A percentile compares a stretch with the other conserved stretches of the same genome.
Conservation (phyloP, 257 asterid species). For the Fraxinus pennsylvanica region DNA sequence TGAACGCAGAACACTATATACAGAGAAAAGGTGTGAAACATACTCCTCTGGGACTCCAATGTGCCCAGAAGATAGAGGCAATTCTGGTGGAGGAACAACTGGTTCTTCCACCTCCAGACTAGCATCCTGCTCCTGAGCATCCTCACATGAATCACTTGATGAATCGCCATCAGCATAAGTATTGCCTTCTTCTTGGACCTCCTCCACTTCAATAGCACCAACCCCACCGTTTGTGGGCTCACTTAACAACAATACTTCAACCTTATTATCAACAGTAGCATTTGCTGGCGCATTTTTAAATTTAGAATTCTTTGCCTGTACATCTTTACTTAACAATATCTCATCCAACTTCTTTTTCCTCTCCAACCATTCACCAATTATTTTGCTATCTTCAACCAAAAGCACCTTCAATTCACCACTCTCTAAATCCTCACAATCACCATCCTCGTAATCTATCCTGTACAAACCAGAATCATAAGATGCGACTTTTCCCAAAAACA, state of each 20-base stretch:
- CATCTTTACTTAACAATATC: constrained; percentile 36
- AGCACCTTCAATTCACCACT: constrained; percentile 45
- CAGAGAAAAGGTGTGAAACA: constrained; percentile 72
- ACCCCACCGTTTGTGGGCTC: constrained; percentile 19
- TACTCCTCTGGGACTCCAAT: constrained; percentile 71
- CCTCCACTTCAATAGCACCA: constrained; percentile 18
- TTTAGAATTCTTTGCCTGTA: constrained; percentile 26
- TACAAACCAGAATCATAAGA: constrained; percentile 60
- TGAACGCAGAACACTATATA: constrained; percentile 68
- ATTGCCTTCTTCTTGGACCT: constrained; percentile 23
- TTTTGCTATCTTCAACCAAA: constrained; percentile 53
- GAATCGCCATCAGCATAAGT: constrained; percentile 39
- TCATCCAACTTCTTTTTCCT: constrained; percentile 54
- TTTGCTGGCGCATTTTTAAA: constrained; percentile 30
- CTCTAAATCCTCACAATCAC: constrained; percentile 74
- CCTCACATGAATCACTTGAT: constrained; percentile 54
- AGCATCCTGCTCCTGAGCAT: constrained; percentile 37
- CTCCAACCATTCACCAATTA: constrained; percentile 58
- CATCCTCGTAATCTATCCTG: constrained; percentile 73
- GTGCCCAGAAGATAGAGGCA: constrained; percentile 81
- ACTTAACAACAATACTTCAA: constrained; percentile 21
- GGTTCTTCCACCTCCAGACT: constrained; percentile 37
- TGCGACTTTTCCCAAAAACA: constrained; percentile 62
- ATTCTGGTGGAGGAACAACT: constrained; percentile 60
- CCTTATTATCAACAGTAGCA: not conserved